These are phyloP conservation scores for Seiridium cupressi DNA, from an alignment of 2,329 filamentous ascomycete genomes.

Conservation along the genomic window DNA sequence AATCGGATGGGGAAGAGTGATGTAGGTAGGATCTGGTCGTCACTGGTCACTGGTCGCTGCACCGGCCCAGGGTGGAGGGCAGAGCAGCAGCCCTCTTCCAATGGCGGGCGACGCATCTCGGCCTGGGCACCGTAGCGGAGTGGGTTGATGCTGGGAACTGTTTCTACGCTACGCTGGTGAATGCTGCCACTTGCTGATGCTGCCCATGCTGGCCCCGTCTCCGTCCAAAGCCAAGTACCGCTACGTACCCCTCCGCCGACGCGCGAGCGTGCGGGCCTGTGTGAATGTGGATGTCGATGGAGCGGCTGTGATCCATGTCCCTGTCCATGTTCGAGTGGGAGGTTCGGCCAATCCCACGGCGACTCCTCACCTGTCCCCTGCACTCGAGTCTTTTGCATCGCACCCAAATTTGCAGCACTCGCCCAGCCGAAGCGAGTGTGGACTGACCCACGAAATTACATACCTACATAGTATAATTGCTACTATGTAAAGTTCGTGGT, in stretches of 20 bases:
- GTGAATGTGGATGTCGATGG: neutral
- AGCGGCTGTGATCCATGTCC: neutral
- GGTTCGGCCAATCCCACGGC: constrained; percentile 5
- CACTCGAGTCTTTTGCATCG: neutral
- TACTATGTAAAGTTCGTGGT: neutral
- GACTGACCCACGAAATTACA: constrained; percentile 1
- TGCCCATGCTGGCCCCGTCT: neutral
- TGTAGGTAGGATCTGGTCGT: constrained; percentile 7
- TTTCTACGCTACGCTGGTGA: constrained; percentile 2
- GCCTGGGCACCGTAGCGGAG: constrained; percentile 7
- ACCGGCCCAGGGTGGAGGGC: neutral
- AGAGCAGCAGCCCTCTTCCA: constrained; percentile 2
- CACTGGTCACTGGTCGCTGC: neutral
- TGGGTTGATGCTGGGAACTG: constrained; percentile 3
- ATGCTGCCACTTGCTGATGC: constrained; percentile 4
- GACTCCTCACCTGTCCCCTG: neutral
- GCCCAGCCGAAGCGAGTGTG: constrained; percentile 10
- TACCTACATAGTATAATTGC: neutral
- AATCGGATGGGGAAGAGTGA: constrained; percentile 6
- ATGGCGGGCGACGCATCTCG: constrained; percentile 3
- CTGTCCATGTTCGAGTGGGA: constrained; percentile 5
- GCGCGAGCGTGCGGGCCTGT: neutral
- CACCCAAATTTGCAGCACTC: constrained; percentile 5
- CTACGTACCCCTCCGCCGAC: neutral
- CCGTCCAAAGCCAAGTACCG: neutral